These are phyloP conservation scores for Ophiostoma triangulosporum DNA, from an alignment of 2,329 filamentous ascomycete genomes.

Conservation along the genomic window DNA sequence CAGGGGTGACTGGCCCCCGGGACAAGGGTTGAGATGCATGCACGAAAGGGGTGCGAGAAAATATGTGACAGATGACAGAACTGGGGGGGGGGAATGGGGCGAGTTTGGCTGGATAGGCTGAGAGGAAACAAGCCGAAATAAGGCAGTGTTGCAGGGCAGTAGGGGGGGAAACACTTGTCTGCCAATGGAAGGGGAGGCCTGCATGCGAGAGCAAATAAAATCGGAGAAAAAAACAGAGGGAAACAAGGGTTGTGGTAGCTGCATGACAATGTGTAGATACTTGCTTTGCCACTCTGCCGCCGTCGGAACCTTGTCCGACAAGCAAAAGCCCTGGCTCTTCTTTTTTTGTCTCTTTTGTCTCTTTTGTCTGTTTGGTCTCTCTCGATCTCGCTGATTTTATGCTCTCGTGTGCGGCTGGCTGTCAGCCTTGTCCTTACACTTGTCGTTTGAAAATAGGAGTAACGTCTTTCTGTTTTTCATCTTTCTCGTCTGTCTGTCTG, in stretches of 20 bases:
- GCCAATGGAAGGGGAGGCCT: background rate
- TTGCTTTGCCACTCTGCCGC: background rate
- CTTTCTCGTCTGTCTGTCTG: background rate
- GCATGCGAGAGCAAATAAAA: background rate
- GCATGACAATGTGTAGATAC: constrained; percentile 1
- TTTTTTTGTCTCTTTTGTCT: background rate
- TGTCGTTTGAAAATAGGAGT: background rate
- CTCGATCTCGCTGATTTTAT: background rate
- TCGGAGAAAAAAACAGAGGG: background rate
- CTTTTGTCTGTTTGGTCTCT: no score
- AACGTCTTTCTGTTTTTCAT: background rate
- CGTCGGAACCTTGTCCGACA: background rate
- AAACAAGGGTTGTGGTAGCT: background rate
- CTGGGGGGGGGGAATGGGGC: background rate
- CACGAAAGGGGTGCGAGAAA: background rate
- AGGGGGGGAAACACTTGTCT: background rate
- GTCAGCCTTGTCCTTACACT: background rate
- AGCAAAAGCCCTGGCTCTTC: background rate
- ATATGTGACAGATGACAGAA: background rate
- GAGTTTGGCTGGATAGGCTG: background rate
- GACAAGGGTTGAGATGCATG: constrained; percentile 1
- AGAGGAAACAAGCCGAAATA: background rate
- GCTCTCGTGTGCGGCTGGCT: background rate
- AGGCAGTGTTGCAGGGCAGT: background rate
- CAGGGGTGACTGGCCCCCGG: background rate